Base-by-base conservation (phyloP, 1,139 yeast genomes). In the Arxiozyma bovina region DNA sequence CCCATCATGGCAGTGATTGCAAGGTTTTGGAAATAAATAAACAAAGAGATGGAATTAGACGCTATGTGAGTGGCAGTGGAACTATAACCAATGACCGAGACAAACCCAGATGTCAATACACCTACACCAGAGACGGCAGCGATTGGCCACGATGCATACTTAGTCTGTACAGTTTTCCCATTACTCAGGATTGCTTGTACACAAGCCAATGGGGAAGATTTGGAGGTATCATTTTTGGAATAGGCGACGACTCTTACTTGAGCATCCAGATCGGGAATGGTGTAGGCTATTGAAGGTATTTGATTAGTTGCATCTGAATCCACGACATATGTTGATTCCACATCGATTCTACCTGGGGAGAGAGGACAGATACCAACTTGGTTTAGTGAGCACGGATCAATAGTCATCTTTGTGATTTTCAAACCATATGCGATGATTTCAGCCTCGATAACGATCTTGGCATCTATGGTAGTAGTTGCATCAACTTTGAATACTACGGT, bases 1-100 rank as follows among this genome's bases (percentile, higher is more conserved):
- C 96, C 97, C 93, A 91, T 86, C 96, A 93, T 90, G 30, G 96
- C 81, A 25, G 94, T 86, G 60, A 93, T 85, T 38, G 98, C 97
- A 63, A 93, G 78, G 55, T 89, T 82, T 74, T 93, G 99, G 79
- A 93, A 93, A 73, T 93, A 94, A 56, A 90, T 81, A 73, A 93
- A 93, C 60, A 93, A 77, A 1, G 97, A 88, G 73, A 93, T 87
- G 25, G 96, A 85, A 73, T 93, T 93, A 23, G 97, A 87, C 17
- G 98, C 96, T 69, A 93, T 91, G 70, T 93, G 99, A 3, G 97
- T 94, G 9, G 99, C 96, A 1, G 99, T 91, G 59, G 84, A 82
- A 41, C 95, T 83, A 69, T 91, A 94, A 12, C 98, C 98, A 63
- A 85, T 78, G 46, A 90, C 83, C 0, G 96, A 88, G 48, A 89